A percentile compares a stretch with the other conserved stretches of the same genome.
phyloP scores from a whole-genome alignment of 2,329 filamentous ascomycete genomes.

The Exophiala bonariae region DNA sequence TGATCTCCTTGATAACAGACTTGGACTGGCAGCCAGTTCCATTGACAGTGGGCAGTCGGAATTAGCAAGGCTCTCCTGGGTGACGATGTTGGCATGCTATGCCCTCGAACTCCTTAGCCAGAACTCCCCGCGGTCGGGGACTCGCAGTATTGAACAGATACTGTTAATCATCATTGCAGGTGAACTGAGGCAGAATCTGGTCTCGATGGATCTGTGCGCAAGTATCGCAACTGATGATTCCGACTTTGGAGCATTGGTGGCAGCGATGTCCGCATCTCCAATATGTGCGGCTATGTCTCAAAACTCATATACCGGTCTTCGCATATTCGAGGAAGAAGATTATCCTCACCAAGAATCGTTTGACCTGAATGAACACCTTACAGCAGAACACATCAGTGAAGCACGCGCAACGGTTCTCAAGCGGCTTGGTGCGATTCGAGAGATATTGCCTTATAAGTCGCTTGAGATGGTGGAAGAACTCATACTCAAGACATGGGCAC shows the following conservation, averaged over 20 bases:
- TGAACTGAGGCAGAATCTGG: neutral
- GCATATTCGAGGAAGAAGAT: too few relatives aligned
- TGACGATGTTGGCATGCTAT: conserved; percentile 1
- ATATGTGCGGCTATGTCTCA: too few relatives aligned
- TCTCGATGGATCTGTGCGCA: too few relatives aligned
- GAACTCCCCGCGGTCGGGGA: conserved; percentile 3
- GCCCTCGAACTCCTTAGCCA: conserved; percentile 4
- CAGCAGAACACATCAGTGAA: neutral
- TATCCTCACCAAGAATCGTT: too few relatives aligned
- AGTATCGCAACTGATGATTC: too few relatives aligned
- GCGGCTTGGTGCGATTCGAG: conserved; percentile 3
- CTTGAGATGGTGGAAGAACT: conserved; percentile 11
- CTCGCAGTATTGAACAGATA: conserved; percentile 8
- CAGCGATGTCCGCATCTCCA: too few relatives aligned
- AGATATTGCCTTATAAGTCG: conserved; percentile 13
- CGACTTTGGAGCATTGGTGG: too few relatives aligned
- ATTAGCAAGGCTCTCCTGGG: conserved; percentile 1
- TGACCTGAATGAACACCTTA: neutral
- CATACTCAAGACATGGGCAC: conserved; percentile 7
- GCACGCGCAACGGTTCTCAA: conserved; percentile 1
- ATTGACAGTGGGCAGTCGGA: neutral
- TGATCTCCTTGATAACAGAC: conserved; percentile 3
- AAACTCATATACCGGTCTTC: too few relatives aligned
- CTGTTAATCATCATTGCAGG: conserved; percentile 9
- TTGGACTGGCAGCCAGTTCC: neutral